A percentile compares a stretch with the other conserved stretches of the same genome.
These are phyloP conservation scores for Pythium scleroteichum DNA, from an alignment of 352 stramenopile species.

Conservation along the genomic window DNA sequence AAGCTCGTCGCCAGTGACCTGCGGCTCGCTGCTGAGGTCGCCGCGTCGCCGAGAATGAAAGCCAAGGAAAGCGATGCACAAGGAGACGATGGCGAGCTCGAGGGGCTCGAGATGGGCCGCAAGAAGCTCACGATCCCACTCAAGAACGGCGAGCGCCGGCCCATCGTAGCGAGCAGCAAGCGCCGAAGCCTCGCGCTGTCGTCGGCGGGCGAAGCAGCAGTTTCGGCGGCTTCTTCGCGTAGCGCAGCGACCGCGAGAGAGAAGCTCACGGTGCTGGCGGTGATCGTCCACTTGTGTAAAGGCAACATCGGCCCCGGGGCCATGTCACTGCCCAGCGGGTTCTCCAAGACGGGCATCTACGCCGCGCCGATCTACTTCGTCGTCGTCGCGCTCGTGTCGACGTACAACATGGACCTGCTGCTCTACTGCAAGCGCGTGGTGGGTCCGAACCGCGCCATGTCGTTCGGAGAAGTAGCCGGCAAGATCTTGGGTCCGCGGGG, in stretches of 20 bases:
- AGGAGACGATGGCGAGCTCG: neutral
- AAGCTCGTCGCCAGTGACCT: slow-evolving; percentile 1
- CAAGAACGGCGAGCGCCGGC: slow-evolving; percentile 1
- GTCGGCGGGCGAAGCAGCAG: neutral
- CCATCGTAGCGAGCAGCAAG: neutral
- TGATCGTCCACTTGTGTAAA: slow-evolving; percentile 73
- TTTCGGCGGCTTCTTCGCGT: too few relatives aligned
- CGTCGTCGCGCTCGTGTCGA: slow-evolving; percentile 62
- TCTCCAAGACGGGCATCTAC: slow-evolving; percentile 73
- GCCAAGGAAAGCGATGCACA: slow-evolving; percentile 6
- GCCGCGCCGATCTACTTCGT: slow-evolving; percentile 63
- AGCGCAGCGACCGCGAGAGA: slow-evolving; percentile 21
- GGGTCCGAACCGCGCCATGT: slow-evolving; percentile 52
- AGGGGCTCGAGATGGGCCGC: slow-evolving; percentile 12
- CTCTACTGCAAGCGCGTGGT: slow-evolving; percentile 66
- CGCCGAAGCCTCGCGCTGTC: slow-evolving; percentile 5
- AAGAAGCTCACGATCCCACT: slow-evolving; percentile 14
- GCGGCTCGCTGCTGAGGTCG: neutral
- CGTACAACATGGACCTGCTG: slow-evolving; percentile 86
- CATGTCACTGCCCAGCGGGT: slow-evolving; percentile 78
- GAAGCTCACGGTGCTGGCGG: slow-evolving; percentile 53
- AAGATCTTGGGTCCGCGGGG: slow-evolving; percentile 60
- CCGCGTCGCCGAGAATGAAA: neutral
- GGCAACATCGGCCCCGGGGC: slow-evolving; percentile 77
- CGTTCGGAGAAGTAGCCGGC: slow-evolving; percentile 70